Conservation (phyloP, 441 rosid species). For the Pelargonium myrrhifolium region DNA sequence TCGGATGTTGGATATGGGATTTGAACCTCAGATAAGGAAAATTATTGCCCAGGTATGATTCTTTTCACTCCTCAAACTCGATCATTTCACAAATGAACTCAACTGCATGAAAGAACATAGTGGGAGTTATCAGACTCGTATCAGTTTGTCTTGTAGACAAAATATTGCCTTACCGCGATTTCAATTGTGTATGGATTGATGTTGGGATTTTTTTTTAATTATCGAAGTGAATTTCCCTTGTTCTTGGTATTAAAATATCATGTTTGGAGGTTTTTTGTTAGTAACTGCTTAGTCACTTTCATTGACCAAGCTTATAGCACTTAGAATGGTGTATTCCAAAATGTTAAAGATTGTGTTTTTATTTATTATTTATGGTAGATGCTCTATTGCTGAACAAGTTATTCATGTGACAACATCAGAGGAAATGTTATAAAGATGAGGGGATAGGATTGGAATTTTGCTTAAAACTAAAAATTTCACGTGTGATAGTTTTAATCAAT, state of each 20-base stretch:
- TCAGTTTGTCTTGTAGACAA: no score
- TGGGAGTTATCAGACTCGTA: no score
- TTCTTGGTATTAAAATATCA: not conserved
- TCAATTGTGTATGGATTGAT: not conserved
- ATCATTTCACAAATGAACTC: not conserved
- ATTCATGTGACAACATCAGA: not conserved
- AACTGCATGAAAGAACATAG: not conserved
- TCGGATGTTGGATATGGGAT: constrained; percentile 98
- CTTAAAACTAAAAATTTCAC: not conserved
- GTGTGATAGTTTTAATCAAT: not conserved
- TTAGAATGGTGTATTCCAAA: not conserved
- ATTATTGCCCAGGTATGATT: constrained; percentile 63
- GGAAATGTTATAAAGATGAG: not conserved
- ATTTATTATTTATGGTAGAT: not conserved
- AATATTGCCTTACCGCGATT: not conserved
- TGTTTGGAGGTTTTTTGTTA: not conserved
- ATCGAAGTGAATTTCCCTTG: not conserved
- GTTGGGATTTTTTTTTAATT: not conserved
- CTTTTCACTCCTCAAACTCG: not conserved
- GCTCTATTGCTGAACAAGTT: not conserved
- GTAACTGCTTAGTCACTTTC: not conserved
- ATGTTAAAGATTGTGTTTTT: not conserved
- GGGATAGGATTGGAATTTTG: not conserved
- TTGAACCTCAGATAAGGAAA: constrained; percentile 96
- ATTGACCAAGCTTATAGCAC: not conserved